Conservation (phyloP, 768 basidiomycete genomes). For the Coprinopsis cinerea region DNA sequence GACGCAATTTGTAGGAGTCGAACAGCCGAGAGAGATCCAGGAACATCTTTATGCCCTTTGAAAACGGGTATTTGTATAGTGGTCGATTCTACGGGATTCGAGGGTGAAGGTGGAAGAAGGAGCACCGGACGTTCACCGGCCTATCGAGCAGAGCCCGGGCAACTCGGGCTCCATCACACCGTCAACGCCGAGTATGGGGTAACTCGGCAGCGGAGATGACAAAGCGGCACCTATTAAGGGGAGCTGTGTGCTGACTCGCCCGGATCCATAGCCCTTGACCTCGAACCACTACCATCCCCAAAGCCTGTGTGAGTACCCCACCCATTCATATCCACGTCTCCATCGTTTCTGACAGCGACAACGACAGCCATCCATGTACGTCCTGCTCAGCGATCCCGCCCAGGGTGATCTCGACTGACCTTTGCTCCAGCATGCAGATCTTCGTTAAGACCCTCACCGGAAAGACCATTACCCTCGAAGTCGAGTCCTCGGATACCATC, state of each 20-base stretch:
- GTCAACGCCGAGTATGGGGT: background rate
- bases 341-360: background rate
- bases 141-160: no score
- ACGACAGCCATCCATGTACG: constrained; percentile 14
- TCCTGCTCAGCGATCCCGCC: background rate
- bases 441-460: constrained; percentile 57
- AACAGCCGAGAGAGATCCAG: no score
- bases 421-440: constrained; percentile 35
- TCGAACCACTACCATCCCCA: constrained; percentile 16
- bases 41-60: no score
- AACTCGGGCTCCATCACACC: no score
- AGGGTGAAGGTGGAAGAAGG: no score
- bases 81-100: no score
- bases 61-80: no score
- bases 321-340: background rate
- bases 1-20: no score
- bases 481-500: constrained; percentile 66
- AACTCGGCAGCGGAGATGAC: background rate
- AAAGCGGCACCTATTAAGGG: background rate
- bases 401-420: constrained; percentile 7
- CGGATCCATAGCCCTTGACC: constrained; percentile 6
- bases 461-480: constrained; percentile 75
- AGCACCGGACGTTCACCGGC: no score
- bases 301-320: background rate
- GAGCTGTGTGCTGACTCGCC: constrained; percentile 6